phyloP scores from a whole-genome alignment of 306 rosid species.

The Gastrolobium bilobum region DNA sequence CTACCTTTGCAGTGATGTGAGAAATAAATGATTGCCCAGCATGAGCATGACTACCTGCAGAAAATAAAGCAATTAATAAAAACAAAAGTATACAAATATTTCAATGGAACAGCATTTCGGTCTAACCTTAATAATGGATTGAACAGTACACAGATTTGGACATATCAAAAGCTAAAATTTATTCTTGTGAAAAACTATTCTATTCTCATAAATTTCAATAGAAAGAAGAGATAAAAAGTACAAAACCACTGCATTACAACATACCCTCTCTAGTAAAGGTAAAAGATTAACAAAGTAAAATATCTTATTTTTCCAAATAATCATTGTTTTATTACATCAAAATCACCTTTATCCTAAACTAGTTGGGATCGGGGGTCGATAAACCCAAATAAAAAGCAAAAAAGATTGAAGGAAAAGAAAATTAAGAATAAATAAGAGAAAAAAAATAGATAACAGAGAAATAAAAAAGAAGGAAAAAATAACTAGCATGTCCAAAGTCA shows the following conservation, averaged over 20 bases:
- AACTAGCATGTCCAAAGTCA: too few relatives aligned
- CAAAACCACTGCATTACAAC: neutral
- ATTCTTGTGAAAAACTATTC: conserved; percentile 3
- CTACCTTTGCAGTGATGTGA: conserved; percentile 85
- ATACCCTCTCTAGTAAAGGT: conserved; percentile 26
- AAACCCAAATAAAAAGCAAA: too few relatives aligned
- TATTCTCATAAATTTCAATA: conserved; percentile 7
- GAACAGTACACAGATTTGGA: conserved; percentile 8
- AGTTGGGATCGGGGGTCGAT: too few relatives aligned
- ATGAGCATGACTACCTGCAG: conserved; percentile 78
- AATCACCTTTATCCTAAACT: too few relatives aligned
- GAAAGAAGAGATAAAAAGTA: conserved; percentile 6
- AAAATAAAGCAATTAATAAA: conserved; percentile 45
- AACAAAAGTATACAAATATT: conserved; percentile 30
- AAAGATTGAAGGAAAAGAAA: too few relatives aligned
- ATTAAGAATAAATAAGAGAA: too few relatives aligned
- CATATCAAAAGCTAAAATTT: conserved; percentile 28
- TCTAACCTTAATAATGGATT: conserved; percentile 16
- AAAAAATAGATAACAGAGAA: too few relatives aligned
- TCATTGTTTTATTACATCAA: neutral
- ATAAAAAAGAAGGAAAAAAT: too few relatives aligned
- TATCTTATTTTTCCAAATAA: neutral
- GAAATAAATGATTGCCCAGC: conserved; percentile 88
- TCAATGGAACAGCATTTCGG: neutral
- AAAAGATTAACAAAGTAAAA: neutral